These are phyloP conservation scores for Backusella tuberculispora DNA, from an alignment of 192 early-diverging fungal genomes.

Conservation along the genomic window DNA sequence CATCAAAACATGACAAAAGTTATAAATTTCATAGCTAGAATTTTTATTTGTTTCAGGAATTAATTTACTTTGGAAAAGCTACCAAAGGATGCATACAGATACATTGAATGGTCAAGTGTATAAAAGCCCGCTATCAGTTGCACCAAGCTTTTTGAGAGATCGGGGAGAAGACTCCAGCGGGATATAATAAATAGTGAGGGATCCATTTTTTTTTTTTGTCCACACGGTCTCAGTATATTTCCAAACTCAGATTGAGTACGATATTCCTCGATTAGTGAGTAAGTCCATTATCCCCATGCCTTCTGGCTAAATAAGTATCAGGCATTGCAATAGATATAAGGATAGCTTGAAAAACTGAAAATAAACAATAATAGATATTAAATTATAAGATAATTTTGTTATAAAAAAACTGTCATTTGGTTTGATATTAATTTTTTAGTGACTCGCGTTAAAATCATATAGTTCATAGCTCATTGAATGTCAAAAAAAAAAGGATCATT, in stretches of 20 bases:
- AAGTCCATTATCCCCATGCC: conserved; percentile 4
- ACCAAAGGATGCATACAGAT: not conserved
- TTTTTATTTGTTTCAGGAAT: not conserved
- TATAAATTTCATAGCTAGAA: not conserved
- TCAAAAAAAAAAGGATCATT: not conserved
- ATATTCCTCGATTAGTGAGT: not conserved
- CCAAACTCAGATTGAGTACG: not conserved
- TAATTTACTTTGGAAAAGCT: not conserved
- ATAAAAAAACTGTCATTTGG: not conserved
- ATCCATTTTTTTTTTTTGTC: not conserved
- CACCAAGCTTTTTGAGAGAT: conserved; percentile 12
- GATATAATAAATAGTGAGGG: not conserved
- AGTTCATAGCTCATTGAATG: not conserved
- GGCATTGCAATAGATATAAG: not conserved
- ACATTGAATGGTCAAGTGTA: not conserved
- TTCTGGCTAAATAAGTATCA: conserved; percentile 9
- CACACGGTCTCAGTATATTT: conserved; percentile 2
- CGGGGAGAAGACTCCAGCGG: conserved; percentile 6
- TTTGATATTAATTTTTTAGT: not conserved
- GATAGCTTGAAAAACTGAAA: not conserved
- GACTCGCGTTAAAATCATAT: not conserved
- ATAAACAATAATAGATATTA: not conserved
- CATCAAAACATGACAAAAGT: conserved; percentile 2
- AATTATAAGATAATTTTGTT: not conserved
- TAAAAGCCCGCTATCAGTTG: not conserved